These are phyloP conservation scores for Suillus ampliporus DNA, from an alignment of 768 basidiomycete genomes.

Conservation along the genomic window DNA sequence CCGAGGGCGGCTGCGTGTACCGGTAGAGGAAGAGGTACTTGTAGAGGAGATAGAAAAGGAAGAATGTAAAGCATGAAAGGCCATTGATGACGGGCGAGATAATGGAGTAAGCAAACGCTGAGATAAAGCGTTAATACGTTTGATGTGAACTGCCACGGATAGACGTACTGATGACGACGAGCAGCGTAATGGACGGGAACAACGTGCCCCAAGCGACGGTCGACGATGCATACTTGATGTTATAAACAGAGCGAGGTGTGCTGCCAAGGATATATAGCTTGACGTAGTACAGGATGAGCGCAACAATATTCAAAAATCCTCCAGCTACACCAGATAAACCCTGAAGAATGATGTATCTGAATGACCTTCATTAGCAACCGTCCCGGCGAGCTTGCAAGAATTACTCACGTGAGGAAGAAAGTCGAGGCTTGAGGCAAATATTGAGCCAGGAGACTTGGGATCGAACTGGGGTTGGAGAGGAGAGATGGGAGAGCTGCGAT, in stretches of 20 bases:
- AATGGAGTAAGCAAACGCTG: slow-evolving; percentile 80
- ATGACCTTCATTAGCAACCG: slow-evolving; percentile 7
- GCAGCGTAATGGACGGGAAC: slow-evolving; percentile 73
- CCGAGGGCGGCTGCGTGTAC: slow-evolving; percentile 66
- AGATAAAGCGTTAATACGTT: slow-evolving; percentile 5
- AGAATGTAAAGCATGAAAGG: slow-evolving; percentile 81
- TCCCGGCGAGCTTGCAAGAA: slow-evolving; percentile 1
- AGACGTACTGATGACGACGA: slow-evolving; percentile 80
- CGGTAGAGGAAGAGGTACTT: slow-evolving; percentile 88
- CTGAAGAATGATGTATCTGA: slow-evolving; percentile 78
- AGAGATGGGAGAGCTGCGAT: slow-evolving; percentile 70
- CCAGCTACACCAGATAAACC: slow-evolving; percentile 81
- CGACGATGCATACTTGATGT: slow-evolving; percentile 77
- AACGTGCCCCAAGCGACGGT: slow-evolving; percentile 78
- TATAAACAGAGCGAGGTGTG: slow-evolving; percentile 85
- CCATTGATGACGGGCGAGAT: slow-evolving; percentile 96
- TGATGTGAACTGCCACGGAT: neutral
- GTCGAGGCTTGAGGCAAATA: slow-evolving; percentile 85
- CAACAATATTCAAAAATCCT: slow-evolving; percentile 79
- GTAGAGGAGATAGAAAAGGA: slow-evolving; percentile 82
- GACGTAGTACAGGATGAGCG: slow-evolving; percentile 86
- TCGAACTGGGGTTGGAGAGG: slow-evolving; percentile 66
- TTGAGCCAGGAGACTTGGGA: slow-evolving; percentile 73
- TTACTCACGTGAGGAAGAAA: slow-evolving; percentile 84
- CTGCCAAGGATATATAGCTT: slow-evolving; percentile 87